A percentile compares a stretch with the other conserved stretches of the same genome.
phyloP scores from a whole-genome alignment of 768 basidiomycete genomes.

The Heimioporus sp. region DNA sequence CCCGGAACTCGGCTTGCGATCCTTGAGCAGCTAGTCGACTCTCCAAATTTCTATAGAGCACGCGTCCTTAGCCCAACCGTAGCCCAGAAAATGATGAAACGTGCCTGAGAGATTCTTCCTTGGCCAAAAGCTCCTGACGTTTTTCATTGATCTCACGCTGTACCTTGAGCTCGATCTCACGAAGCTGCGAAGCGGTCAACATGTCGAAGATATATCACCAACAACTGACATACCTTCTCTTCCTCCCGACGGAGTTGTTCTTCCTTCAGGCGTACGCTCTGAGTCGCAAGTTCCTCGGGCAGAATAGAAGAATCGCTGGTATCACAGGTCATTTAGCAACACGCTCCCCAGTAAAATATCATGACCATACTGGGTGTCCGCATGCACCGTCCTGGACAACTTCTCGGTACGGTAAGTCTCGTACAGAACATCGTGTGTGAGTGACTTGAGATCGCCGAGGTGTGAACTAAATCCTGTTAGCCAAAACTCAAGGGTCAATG shows the following conservation, averaged over 20 bases:
- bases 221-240: constrained; percentile 65
- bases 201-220: neutral
- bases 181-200: constrained; percentile 52
- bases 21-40: constrained; percentile 89
- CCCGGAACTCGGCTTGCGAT: constrained; percentile 75
- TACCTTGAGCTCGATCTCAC: constrained; percentile 97
- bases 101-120: constrained; percentile 90
- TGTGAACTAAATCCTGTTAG: constrained; percentile 66
- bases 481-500: neutral
- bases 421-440: constrained; percentile 92
- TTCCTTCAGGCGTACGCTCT: constrained; percentile 97
- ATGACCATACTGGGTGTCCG: constrained; percentile 62
- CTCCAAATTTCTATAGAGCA: constrained; percentile 68
- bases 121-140: constrained; percentile 92
- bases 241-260: constrained; percentile 97
- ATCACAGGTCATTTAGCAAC: constrained; percentile 23
- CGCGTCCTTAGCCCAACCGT: neutral
- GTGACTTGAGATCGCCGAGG: constrained; percentile 88
- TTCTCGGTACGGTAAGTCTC: constrained; percentile 99
- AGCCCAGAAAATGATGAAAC: constrained; percentile 15
- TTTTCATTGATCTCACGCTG: constrained; percentile 98
- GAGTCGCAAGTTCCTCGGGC: constrained; percentile 95
- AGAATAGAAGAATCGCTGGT: constrained; percentile 83
- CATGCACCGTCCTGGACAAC: constrained; percentile 83
- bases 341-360: neutral